These are phyloP conservation scores for Coemansia guatemalensis DNA, from an alignment of 192 early-diverging fungal genomes.

Conservation along the genomic window DNA sequence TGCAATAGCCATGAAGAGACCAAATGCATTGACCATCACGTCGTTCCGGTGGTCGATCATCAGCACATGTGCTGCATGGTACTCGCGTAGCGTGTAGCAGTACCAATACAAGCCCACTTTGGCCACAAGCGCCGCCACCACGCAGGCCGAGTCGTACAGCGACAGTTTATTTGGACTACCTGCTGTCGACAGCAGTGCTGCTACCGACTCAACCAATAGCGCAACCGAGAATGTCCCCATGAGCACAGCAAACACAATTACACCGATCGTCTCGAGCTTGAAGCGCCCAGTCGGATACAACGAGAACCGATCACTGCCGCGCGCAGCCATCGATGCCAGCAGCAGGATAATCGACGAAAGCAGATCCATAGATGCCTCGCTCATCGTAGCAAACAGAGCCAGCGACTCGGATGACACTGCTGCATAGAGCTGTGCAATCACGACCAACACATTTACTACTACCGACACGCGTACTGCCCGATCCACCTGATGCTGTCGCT, in stretches of 20 bases:
- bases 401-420: slow-evolving; percentile 73
- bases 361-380: slow-evolving; percentile 80
- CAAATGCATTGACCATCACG: slow-evolving; percentile 69
- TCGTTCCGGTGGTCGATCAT: slow-evolving; percentile 77
- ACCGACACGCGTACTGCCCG: slow-evolving; percentile 70
- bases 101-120: slow-evolving; percentile 69
- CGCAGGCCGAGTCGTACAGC: slow-evolving; percentile 53
- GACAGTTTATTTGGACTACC: slow-evolving; percentile 54
- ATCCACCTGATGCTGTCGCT: slow-evolving; percentile 46
- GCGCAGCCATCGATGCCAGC: slow-evolving; percentile 61
- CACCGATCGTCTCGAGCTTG: slow-evolving; percentile 74
- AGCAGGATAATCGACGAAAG: slow-evolving; percentile 65
- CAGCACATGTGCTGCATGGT: slow-evolving; percentile 60
- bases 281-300: slow-evolving; percentile 77
- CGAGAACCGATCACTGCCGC: slow-evolving; percentile 57
- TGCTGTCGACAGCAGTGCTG: slow-evolving; percentile 54
- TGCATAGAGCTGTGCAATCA: slow-evolving; percentile 66
- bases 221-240: slow-evolving; percentile 73
- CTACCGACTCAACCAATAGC: slow-evolving; percentile 66
- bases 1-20: slow-evolving; percentile 64
- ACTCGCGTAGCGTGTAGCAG: slow-evolving; percentile 61
- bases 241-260: slow-evolving; percentile 75
- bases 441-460: slow-evolving; percentile 65
- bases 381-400: slow-evolving; percentile 77
- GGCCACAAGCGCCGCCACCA: slow-evolving; percentile 58